A percentile compares a stretch with the other conserved stretches of the same genome.
Conservation (phyloP, 2,329 filamentous ascomycete genomes). For the Zymoseptoria tritici region DNA sequence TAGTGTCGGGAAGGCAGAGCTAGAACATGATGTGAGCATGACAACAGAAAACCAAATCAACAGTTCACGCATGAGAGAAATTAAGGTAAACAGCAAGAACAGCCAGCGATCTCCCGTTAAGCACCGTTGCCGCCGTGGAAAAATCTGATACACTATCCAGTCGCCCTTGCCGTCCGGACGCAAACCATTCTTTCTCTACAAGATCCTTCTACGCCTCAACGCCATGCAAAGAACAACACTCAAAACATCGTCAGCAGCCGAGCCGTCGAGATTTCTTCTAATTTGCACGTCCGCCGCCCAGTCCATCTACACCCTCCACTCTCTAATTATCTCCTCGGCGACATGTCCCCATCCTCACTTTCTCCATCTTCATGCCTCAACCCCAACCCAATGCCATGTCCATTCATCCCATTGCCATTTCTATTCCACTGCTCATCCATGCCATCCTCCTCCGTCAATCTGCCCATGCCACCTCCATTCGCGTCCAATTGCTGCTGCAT, state of each 20-base stretch:
- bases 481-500: conserved; percentile 53
- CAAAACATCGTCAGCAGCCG: neutral
- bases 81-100: too few relatives aligned
- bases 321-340: neutral
- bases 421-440: conserved; percentile 16
- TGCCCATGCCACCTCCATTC: conserved; percentile 19
- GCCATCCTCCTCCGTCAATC: conserved; percentile 20
- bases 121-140: neutral
- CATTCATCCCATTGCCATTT: conserved; percentile 7
- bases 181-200: neutral
- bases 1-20: too few relatives aligned
- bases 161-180: neutral
- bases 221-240: neutral
- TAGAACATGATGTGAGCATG: too few relatives aligned
- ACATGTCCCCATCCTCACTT: conserved; percentile 6
- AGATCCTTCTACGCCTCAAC: neutral
- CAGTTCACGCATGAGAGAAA: too few relatives aligned
- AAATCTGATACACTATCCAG: neutral
- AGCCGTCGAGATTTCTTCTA: neutral
- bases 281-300: neutral
- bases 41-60: too few relatives aligned
- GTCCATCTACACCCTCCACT: neutral
- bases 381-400: conserved; percentile 2
- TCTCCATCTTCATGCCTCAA: neutral
- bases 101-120: neutral